A percentile compares a stretch with the other conserved stretches of the same genome.
Conservation (phyloP, 1,284 basidiomycete genomes). For the Peniophora sp. region DNA sequence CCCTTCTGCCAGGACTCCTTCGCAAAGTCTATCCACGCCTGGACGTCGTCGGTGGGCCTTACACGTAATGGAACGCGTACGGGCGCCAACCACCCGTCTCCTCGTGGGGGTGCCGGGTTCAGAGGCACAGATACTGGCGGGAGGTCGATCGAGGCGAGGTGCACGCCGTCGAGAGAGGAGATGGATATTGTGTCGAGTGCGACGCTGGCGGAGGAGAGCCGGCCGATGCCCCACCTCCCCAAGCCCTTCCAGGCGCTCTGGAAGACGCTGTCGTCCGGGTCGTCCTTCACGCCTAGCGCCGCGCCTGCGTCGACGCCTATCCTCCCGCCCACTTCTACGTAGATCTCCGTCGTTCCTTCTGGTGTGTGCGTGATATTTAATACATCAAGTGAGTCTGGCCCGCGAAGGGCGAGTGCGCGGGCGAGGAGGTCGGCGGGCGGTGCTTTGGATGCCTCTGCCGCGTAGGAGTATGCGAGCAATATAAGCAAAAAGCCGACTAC, state of each 20-base stretch:
- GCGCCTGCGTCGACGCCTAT: constrained; percentile 60
- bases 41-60: constrained; percentile 44
- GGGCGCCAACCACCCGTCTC: constrained; percentile 49
- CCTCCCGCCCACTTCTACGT: constrained; percentile 47
- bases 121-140: constrained; percentile 48
- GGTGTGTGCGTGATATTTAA: constrained; percentile 42
- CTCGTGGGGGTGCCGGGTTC: constrained; percentile 45
- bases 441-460: constrained; percentile 42
- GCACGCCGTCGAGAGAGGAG: constrained; percentile 29
- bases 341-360: constrained; percentile 39
- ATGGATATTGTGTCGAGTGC: constrained; percentile 42
- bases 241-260: constrained; percentile 49
- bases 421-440: constrained; percentile 51
- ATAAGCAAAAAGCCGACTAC: constrained; percentile 33
- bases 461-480: constrained; percentile 56
- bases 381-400: constrained; percentile 54
- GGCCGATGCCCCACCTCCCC: constrained; percentile 56
- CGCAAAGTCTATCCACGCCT: constrained; percentile 41
- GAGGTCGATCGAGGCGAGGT: constrained; percentile 38
- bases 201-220: constrained; percentile 48
- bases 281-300: constrained; percentile 45
- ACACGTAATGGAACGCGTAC: constrained; percentile 47
- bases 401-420: constrained; percentile 45
- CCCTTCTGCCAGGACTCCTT: constrained; percentile 54
- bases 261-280: constrained; percentile 32